Base-by-base conservation (phyloP, 139 green algal genomes). In the Coelastrella sp. region DNA sequence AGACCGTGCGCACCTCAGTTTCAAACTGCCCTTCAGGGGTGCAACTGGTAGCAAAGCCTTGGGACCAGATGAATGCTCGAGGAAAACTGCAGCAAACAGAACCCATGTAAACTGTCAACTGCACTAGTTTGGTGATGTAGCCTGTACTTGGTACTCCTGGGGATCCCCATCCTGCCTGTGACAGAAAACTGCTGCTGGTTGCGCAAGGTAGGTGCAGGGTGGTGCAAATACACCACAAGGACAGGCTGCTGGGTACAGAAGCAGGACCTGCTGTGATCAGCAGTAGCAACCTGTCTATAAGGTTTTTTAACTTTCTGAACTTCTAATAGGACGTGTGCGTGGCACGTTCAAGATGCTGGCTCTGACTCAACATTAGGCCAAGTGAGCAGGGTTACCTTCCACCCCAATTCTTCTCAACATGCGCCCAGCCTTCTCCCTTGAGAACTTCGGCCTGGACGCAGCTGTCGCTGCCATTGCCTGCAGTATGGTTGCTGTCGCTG, bases 401-500 rank as follows among this genome's bases (percentile, higher is more conserved):
- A 13, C 73, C 73, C 73, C 73, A 81, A 32, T 81, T 81, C 72
- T 81, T 81, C 48, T 81, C 73, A 30, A 66, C 48, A 51, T 81
- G 73, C 15, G 73, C 73, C 48, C 48, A 67, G 30, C 73, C 48
- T 32, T 71, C 23, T 8, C 62, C 62, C 40, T 38, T 45, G 7
- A 71, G 62, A 23, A 59, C 48, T 15, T 23, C 11, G 9, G 48
- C n/a, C n/a, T n/a, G n/a, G n/a, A 57, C 45, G 15, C 45, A 13
- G 45, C 45, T 57, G 45, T 57, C 15, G 45, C 45, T 57, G 45
- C 45, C 15, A 13, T 57, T n/a, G n/a, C n/a, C n/a, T n/a, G n/a
- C n/a, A n/a, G n/a, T n/a, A n/a, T n/a, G n/a, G n/a, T n/a, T 9
- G 11, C 45, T 13, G 45, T 57, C 15, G 45, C 45, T 57, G 45